Conservation (phyloP, 192 early-diverging fungal species). For the Coemansia sp. region DNA sequence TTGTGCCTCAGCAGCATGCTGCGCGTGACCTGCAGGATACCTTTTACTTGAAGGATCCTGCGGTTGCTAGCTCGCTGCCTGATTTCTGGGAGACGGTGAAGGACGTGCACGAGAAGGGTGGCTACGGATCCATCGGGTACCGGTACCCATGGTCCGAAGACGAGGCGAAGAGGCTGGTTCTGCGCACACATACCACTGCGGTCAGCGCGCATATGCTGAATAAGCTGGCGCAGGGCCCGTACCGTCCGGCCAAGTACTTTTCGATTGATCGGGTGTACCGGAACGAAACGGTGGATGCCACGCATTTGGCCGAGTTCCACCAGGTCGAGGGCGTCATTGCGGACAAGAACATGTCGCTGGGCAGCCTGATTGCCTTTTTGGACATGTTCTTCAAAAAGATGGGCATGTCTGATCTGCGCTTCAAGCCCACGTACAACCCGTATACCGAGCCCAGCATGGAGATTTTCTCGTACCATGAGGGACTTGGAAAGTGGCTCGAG, state of each 20-base stretch:
- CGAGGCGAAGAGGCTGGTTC: conserved; percentile 89
- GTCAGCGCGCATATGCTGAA: conserved; percentile 91
- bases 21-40: conserved; percentile 86
- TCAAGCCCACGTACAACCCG: conserved; percentile 99
- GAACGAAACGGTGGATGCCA: conserved; percentile 97
- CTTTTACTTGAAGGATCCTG: conserved; percentile 70
- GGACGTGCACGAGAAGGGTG: conserved; percentile 89
- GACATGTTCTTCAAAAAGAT: conserved; percentile 97
- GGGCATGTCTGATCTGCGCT: conserved; percentile 88
- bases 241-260: conserved; percentile 96
- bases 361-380: conserved; percentile 95
- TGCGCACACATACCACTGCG: conserved; percentile 97
- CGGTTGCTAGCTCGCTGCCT: conserved; percentile 69
- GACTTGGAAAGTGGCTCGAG: conserved; percentile 88
- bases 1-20: conserved; percentile 98
- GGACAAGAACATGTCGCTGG: conserved; percentile 90
- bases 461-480: conserved; percentile 95
- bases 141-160: conserved; percentile 89
- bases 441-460: conserved; percentile 99
- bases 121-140: conserved; percentile 94
- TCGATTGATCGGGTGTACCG: conserved; percentile 99
- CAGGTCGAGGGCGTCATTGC: conserved; percentile 99
- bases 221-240: conserved; percentile 85
- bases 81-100: conserved; percentile 93
- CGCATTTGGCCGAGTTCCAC: conserved; percentile 99